phyloP scores from a whole-genome alignment of 2,329 filamentous ascomycete genomes.

The Triangularia setosa region DNA sequence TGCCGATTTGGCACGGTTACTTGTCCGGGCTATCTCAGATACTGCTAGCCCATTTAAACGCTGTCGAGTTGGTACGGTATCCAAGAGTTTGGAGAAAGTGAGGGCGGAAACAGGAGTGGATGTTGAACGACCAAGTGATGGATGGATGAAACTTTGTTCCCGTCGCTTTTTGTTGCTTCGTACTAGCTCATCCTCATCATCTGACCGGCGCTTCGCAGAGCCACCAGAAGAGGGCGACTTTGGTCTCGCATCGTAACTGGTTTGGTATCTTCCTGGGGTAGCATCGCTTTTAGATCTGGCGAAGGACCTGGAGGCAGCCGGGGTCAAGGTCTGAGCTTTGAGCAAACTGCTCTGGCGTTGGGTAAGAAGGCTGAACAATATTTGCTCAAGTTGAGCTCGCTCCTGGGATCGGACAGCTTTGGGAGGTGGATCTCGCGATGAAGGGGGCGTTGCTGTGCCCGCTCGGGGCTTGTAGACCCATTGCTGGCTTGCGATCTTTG shows the following conservation, averaged over 20 bases:
- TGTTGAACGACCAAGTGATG: background rate
- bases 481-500: constrained; percentile 17
- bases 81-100: background rate
- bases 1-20: background rate
- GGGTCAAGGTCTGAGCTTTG: background rate
- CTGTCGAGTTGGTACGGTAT: background rate
- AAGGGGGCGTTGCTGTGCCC: constrained; percentile 19
- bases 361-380: constrained; percentile 25
- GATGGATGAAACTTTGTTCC: background rate
- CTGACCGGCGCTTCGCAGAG: background rate
- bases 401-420: constrained; percentile 18
- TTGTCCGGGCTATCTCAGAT: background rate
- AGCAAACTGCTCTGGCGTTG: background rate
- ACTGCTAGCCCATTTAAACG: background rate
- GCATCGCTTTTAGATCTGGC: background rate
- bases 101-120: background rate
- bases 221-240: background rate
- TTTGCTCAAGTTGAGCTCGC: constrained; percentile 24
- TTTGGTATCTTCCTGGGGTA: background rate
- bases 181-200: background rate
- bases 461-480: constrained; percentile 26
- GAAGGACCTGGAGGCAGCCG: background rate
- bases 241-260: background rate
- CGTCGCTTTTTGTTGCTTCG: background rate
- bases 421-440: constrained; percentile 8